Conservation (phyloP, 192 early-diverging fungal genomes). For the Linnemannia zychae region DNA sequence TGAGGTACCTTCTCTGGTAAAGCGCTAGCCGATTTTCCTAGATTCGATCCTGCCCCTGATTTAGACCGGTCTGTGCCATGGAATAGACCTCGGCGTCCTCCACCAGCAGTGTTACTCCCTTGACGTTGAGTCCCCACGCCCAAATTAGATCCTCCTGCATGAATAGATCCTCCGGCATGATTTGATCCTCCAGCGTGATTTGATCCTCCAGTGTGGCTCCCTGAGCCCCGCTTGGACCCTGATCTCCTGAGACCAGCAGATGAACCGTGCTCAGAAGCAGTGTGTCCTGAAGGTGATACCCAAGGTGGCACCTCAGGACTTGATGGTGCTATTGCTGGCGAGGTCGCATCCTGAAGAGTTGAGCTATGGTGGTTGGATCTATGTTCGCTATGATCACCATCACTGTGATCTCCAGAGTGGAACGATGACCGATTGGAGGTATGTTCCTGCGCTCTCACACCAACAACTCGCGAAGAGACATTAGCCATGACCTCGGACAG, state of each 20-base stretch:
- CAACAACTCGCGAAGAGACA: conserved; percentile 46
- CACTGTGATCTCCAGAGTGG: conserved; percentile 2
- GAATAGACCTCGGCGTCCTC: conserved; percentile 17
- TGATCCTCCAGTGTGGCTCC: conserved; percentile 11
- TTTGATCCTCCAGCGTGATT: conserved; percentile 4
- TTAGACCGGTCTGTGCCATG: conserved; percentile 22
- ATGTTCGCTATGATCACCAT: conserved; percentile 11
- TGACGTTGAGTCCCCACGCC: conserved; percentile 1
- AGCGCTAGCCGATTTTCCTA: conserved; percentile 30
- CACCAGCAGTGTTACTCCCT: background rate
- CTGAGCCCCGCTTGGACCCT: conserved; percentile 37
- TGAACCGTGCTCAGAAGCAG: conserved; percentile 36
- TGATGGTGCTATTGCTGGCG: background rate
- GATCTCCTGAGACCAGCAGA: background rate
- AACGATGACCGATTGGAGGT: background rate
- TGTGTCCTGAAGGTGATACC: conserved; percentile 16
- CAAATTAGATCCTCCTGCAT: conserved; percentile 19
- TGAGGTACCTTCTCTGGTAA: conserved; percentile 23
- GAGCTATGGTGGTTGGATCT: conserved; percentile 10
- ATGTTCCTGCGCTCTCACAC: conserved; percentile 43
- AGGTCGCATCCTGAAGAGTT: conserved; percentile 5
- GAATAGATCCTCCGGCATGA: conserved; percentile 18
- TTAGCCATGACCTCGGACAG: conserved; percentile 43
- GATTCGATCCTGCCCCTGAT: conserved; percentile 29
- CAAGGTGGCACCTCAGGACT: conserved; percentile 19